Evolutionary conservation across 192 early-diverging fungal species (phyloP).

Genomic region (Oehlia diaphana): DNA sequence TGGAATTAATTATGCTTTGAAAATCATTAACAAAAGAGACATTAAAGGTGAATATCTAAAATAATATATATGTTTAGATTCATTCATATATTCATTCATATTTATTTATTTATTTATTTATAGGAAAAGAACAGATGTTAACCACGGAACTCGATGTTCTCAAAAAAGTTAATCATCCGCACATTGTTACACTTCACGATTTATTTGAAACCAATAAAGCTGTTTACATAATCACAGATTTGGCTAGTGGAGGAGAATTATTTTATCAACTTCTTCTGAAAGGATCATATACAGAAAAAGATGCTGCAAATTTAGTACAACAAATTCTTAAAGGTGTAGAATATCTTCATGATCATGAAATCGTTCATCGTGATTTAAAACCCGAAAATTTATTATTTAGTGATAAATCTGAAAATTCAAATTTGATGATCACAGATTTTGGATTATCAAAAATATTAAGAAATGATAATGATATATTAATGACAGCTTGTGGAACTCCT

Average conservation of each 20-base stretch:
- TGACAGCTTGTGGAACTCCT: slow-evolving; percentile 87
- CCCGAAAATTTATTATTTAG: slow-evolving; percentile 87
- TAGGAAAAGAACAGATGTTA: slow-evolving; percentile 65
- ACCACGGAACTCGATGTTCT: slow-evolving; percentile 71
- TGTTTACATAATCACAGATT: slow-evolving; percentile 72
- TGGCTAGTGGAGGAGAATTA: slow-evolving; percentile 86
- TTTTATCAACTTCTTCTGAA: slow-evolving; percentile 75
- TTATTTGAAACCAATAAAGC: slow-evolving; percentile 72
- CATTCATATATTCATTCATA: too few species aligned
- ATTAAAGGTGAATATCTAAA: slow-evolving; percentile 40
- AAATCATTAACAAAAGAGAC: slow-evolving; percentile 69
- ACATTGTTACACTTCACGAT: slow-evolving; percentile 81
- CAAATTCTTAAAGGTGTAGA: slow-evolving; percentile 78
- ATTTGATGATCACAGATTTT: slow-evolving; percentile 89
- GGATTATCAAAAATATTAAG: slow-evolving; percentile 74
- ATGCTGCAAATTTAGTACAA: slow-evolving; percentile 75
- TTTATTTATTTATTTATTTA: too few species aligned
- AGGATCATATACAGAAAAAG: slow-evolving; percentile 78
- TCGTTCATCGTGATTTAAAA: slow-evolving; percentile 86
- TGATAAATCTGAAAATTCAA: slow-evolving; percentile 54
- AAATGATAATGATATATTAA: slow-evolving; percentile 75
- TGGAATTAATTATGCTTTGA: slow-evolving; percentile 63
- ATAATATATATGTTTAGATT: too few species aligned
- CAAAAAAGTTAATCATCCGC: slow-evolving; percentile 72
- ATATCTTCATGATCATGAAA: slow-evolving; percentile 83